Evolutionary conservation across 352 stramenopile genomes (phyloP).

Genomic region (Blastocystis sp.): DNA sequence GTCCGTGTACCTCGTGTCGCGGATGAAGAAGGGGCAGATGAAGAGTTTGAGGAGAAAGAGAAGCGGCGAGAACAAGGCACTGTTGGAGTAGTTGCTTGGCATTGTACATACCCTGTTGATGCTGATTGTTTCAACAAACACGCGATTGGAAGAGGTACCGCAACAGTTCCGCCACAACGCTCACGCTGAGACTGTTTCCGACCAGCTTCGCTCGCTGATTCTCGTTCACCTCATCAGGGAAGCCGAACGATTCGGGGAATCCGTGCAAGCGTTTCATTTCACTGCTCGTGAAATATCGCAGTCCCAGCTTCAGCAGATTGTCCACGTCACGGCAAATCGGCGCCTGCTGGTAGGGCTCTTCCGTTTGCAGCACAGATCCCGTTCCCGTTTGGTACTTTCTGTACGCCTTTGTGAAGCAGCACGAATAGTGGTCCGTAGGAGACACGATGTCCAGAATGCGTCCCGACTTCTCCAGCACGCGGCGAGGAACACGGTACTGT

Average conservation of each 20-base stretch:
- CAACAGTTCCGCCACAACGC: constrained; percentile 37
- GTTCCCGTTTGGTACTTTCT: constrained; percentile 62
- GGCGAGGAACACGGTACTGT: constrained; percentile 12
- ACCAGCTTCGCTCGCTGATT: constrained; percentile 54
- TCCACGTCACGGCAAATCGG: constrained; percentile 26
- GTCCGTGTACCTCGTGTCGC: too few species aligned
- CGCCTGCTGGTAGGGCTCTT: constrained; percentile 15
- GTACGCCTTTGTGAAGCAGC: constrained; percentile 69
- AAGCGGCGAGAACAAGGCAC: too few species aligned
- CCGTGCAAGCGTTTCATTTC: constrained; percentile 65
- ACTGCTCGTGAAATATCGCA: constrained; percentile 50
- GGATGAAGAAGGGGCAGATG: too few species aligned
- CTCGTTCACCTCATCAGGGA: constrained; percentile 50
- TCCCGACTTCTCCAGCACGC: constrained; percentile 54
- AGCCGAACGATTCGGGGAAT: constrained; percentile 56
- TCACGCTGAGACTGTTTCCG: constrained; percentile 63
- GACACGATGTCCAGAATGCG: constrained; percentile 55
- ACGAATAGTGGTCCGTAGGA: constrained; percentile 39
- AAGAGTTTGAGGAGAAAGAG: too few species aligned
- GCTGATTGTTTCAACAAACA: not conserved
- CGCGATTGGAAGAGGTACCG: constrained; percentile 20
- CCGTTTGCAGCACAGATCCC: constrained; percentile 51
- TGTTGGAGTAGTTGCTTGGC: too few species aligned
- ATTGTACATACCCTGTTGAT: too few species aligned
- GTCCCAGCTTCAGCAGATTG: constrained; percentile 15